Evolutionary conservation across 257 asterid genomes (phyloP).

Genomic region (Plantago ovata): DNA sequence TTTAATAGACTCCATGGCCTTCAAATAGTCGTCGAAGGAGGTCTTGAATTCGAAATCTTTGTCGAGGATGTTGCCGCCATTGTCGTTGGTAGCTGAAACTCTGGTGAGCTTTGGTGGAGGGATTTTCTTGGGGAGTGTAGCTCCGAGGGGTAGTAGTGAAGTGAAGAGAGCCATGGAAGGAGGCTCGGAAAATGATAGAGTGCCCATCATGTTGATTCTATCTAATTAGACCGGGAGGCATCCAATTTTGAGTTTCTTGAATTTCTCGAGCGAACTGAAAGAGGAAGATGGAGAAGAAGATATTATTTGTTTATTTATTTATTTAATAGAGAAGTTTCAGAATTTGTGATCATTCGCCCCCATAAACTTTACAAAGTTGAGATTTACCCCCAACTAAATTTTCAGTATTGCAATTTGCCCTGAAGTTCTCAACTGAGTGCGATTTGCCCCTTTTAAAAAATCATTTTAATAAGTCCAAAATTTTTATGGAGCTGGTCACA

Average conservation of each 20-base stretch:
- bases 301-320: too few relatives aligned
- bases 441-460: too few relatives aligned
- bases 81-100: conserved; percentile 25
- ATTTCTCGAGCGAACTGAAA: background rate
- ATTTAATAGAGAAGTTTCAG: too few relatives aligned
- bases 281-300: background rate
- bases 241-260: background rate
- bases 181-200: conserved; percentile 31
- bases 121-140: conserved; percentile 30
- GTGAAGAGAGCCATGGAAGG: conserved; percentile 22
- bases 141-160: conserved; percentile 22
- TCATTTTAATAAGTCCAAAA: too few relatives aligned
- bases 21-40: conserved; percentile 77
- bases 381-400: too few relatives aligned
- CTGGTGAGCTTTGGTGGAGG: conserved; percentile 22
- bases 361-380: too few relatives aligned
- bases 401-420: too few relatives aligned
- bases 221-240: background rate
- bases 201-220: conserved; percentile 25
- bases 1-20: conserved; percentile 76
- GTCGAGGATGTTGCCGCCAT: conserved; percentile 29
- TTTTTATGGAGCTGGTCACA: too few relatives aligned
- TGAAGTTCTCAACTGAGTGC: too few relatives aligned
- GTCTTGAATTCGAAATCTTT: conserved; percentile 65
- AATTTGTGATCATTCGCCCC: too few relatives aligned